Conservation (phyloP, 2,329 filamentous ascomycete genomes). For the Phialocephala subalpina region DNA sequence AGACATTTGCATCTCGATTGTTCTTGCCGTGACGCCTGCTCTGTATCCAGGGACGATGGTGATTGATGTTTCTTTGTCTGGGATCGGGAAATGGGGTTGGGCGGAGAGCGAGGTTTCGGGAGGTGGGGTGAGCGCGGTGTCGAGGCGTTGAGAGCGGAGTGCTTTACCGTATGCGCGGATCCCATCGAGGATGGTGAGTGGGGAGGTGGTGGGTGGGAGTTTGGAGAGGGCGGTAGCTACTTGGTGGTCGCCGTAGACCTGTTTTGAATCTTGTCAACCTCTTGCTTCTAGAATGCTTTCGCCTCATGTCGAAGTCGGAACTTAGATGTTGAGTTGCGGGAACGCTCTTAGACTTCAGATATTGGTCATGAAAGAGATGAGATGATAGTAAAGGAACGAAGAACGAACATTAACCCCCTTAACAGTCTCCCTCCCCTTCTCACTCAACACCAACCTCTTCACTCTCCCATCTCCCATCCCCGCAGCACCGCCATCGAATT, state of each 20-base stretch:
- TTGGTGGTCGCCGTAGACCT: conserved; percentile 27
- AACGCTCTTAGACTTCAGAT: no score
- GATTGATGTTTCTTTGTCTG: neutral
- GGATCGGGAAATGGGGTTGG: no score
- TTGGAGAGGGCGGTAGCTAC: conserved; percentile 32
- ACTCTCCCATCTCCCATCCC: conserved; percentile 11
- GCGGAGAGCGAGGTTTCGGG: neutral
- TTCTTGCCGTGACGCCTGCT: conserved; percentile 40
- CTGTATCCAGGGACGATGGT: conserved; percentile 41
- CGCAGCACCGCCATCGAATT: neutral
- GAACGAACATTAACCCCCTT: conserved; percentile 28
- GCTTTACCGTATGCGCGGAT: conserved; percentile 12
- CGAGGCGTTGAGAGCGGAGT: conserved; percentile 6
- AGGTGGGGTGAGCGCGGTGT: neutral
- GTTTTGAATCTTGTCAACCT: neutral
- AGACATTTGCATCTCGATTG: conserved; percentile 42
- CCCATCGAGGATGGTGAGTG: conserved; percentile 12
- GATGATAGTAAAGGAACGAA: neutral
- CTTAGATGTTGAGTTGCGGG: no score
- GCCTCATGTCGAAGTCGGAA: no score
- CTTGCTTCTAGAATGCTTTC: neutral
- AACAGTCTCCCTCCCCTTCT: conserved; percentile 29
- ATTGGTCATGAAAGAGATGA: neutral
- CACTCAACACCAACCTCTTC: conserved; percentile 29
- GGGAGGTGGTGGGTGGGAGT: conserved; percentile 14